phyloP scores from a whole-genome alignment of 1,139 yeast genomes.

The Citeromyces hawaiiensis region DNA sequence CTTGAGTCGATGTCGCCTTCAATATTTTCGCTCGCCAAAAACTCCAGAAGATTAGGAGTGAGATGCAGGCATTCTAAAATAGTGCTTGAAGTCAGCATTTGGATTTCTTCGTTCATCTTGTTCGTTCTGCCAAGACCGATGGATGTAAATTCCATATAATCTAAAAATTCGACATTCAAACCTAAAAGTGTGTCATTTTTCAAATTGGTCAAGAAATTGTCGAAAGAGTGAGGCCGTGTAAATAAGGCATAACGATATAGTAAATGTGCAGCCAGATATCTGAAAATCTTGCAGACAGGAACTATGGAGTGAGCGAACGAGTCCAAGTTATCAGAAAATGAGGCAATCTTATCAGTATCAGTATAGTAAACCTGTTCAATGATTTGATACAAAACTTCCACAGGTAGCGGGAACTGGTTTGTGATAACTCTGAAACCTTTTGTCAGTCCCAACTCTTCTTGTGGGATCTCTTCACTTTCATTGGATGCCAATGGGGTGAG shows the following conservation, averaged over 20 bases:
- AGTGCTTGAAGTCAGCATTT: conserved; percentile 74
- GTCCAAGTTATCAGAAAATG: conserved; percentile 13
- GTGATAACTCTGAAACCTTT: neutral
- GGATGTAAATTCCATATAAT: conserved; percentile 81
- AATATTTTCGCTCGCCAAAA: conserved; percentile 74
- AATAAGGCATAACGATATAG: conserved; percentile 59
- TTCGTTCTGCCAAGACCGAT: conserved; percentile 86
- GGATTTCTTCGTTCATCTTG: conserved; percentile 81
- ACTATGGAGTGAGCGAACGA: conserved; percentile 11
- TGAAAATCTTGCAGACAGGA: conserved; percentile 14
- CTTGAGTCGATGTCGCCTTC: conserved; percentile 67
- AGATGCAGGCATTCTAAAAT: conserved; percentile 46
- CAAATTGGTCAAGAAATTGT: conserved; percentile 51
- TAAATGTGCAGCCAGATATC: conserved; percentile 15
- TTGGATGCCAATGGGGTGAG: neutral
- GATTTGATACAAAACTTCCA: conserved; percentile 16
- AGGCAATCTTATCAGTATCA: conserved; percentile 11
- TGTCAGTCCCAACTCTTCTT: neutral
- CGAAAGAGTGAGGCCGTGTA: conserved; percentile 74
- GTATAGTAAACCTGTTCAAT: conserved; percentile 15
- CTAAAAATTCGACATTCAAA: conserved; percentile 60
- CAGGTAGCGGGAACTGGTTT: conserved; percentile 8
- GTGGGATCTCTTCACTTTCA: neutral
- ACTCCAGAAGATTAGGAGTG: conserved; percentile 63
- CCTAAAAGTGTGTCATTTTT: conserved; percentile 38